A percentile compares a stretch with the other conserved stretches of the same genome.
Evolutionary conservation across 441 rosid genomes (phyloP).

Genomic region (Aquilaria agallochum): DNA sequence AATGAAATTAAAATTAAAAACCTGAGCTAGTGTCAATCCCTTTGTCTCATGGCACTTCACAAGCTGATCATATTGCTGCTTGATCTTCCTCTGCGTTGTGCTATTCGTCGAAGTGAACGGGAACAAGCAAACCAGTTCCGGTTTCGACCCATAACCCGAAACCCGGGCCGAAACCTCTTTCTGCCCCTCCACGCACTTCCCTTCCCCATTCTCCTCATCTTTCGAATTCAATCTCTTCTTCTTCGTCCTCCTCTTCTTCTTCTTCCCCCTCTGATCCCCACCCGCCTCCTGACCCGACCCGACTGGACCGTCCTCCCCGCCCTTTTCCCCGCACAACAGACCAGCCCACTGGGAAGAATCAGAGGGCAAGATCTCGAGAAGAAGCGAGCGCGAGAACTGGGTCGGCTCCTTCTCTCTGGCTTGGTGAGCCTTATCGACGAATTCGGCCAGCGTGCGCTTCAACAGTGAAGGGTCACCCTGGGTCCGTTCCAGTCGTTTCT

Average conservation of each 20-base stretch:
- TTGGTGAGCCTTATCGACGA: slow-evolving; percentile 20
- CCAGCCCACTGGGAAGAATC: slow-evolving; percentile 36
- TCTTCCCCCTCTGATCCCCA: slow-evolving; percentile 41
- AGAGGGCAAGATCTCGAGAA: slow-evolving; percentile 51
- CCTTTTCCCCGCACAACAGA: slow-evolving; percentile 11
- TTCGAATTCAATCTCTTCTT: slow-evolving; percentile 40
- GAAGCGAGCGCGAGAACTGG: slow-evolving; percentile 45
- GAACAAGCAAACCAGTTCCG: slow-evolving; percentile 68
- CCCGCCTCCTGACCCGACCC: slow-evolving; percentile 23
- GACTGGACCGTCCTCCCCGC: slow-evolving; percentile 13
- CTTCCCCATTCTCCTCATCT: slow-evolving; percentile 35
- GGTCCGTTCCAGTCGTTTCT: slow-evolving; percentile 15
- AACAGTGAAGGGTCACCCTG: slow-evolving; percentile 16
- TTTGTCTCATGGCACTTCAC: slow-evolving; percentile 63
- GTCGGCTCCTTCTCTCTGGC: slow-evolving; percentile 21
- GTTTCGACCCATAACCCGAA: slow-evolving; percentile 29
- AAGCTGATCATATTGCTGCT: slow-evolving; percentile 79
- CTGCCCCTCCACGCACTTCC: slow-evolving; percentile 14
- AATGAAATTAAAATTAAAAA: slow-evolving; percentile 15
- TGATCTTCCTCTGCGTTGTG: slow-evolving; percentile 92
- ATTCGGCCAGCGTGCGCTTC: slow-evolving; percentile 20
- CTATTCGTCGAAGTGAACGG: slow-evolving; percentile 82
- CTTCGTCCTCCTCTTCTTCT: slow-evolving; percentile 48
- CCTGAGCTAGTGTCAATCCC: slow-evolving; percentile 81
- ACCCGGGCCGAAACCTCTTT: slow-evolving; percentile 17